phyloP scores from a whole-genome alignment of 352 stramenopile species.

The Achlya hypogyna region DNA sequence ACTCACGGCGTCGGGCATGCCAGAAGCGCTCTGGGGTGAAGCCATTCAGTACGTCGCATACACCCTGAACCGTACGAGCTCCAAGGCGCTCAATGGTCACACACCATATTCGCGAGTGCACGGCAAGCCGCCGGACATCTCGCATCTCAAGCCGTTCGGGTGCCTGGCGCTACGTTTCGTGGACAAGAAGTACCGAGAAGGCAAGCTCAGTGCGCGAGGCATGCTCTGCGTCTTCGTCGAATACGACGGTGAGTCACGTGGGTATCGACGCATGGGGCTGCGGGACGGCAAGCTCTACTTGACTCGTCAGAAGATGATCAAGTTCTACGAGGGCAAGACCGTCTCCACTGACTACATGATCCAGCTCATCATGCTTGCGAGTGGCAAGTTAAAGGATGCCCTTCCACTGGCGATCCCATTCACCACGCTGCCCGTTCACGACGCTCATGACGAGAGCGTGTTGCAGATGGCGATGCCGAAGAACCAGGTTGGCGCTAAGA shows the following conservation, averaged over 20 bases:
- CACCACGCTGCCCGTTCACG: neutral
- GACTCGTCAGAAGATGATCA: neutral
- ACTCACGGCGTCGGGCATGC: neutral
- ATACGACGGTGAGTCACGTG: neutral
- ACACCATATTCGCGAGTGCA: constrained; percentile 1
- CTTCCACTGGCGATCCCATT: neutral
- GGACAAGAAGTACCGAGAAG: constrained; percentile 3
- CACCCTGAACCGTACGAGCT: neutral
- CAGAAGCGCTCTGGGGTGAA: neutral
- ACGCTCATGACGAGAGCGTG: neutral
- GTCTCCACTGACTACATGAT: neutral
- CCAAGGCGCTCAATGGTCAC: neutral
- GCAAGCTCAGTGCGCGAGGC: constrained; percentile 17
- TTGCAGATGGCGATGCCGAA: neutral
- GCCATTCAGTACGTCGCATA: constrained; percentile 6
- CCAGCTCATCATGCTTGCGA: neutral
- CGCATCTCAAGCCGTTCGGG: constrained; percentile 21
- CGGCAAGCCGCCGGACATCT: neutral
- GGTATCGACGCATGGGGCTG: neutral
- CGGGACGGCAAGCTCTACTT: neutral
- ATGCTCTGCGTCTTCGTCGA: constrained; percentile 8
- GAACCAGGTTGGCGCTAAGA: too few relatives aligned
- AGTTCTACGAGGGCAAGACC: neutral
- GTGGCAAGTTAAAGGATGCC: neutral
- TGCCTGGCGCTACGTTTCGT: constrained; percentile 15